These are phyloP conservation scores for Diaporthe citriasiana DNA, from an alignment of 2,329 filamentous ascomycete species.

Conservation along the genomic window DNA sequence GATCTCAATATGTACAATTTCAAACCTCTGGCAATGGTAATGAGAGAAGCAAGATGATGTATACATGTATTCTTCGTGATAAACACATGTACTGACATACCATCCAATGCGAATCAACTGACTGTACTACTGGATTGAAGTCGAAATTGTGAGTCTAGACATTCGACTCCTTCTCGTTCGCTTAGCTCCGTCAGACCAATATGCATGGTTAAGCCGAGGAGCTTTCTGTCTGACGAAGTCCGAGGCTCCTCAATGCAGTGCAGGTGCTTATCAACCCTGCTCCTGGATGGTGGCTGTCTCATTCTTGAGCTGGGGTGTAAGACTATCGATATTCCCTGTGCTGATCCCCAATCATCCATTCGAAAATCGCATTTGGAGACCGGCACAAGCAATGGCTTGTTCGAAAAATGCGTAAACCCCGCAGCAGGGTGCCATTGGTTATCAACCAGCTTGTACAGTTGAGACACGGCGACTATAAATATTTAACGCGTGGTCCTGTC, in stretches of 20 bases:
- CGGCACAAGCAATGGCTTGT: background rate
- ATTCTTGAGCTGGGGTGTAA: background rate
- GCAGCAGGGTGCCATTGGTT: conserved; percentile 24
- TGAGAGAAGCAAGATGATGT: no score
- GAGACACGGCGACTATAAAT: background rate
- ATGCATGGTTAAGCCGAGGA: background rate
- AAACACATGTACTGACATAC: no score
- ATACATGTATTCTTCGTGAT: no score
- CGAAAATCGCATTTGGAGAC: conserved; percentile 1
- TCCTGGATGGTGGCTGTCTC: background rate
- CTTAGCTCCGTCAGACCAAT: no score
- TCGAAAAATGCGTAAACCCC: background rate
- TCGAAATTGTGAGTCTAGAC: no score
- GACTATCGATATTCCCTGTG: background rate
- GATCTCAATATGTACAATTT: no score
- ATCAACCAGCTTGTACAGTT: conserved; percentile 3
- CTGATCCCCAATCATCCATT: background rate
- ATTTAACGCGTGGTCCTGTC: background rate
- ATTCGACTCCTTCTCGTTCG: no score
- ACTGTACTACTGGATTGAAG: no score
- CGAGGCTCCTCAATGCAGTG: background rate
- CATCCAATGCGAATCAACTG: no score
- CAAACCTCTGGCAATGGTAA: no score
- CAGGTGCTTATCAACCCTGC: conserved; percentile 9
- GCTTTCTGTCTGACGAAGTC: background rate